Conservation (phyloP, 2,329 filamentous ascomycete species). For the Penicillium decumbens region DNA sequence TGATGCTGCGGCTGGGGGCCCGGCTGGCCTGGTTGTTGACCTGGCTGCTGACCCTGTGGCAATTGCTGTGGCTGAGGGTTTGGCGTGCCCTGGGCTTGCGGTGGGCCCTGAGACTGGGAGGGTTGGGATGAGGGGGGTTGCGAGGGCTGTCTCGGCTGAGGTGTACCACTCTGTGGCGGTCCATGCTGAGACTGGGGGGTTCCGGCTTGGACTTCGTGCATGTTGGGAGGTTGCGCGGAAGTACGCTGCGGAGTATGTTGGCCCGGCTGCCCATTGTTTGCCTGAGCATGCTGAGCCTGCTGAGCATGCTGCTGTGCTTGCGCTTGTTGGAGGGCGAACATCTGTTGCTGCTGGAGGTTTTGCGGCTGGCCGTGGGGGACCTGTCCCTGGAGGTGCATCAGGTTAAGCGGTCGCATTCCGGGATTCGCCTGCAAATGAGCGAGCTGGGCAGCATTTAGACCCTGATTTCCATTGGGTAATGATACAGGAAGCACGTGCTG, state of each 20-base stretch:
- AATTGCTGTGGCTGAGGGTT: slow-evolving; percentile 35
- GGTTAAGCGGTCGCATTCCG: slow-evolving; percentile 38
- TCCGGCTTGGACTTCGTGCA: slow-evolving; percentile 40
- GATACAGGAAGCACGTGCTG: slow-evolving; percentile 37
- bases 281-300: slow-evolving; percentile 20
- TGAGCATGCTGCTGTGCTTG: slow-evolving; percentile 25
- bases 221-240: slow-evolving; percentile 40
- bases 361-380: slow-evolving; percentile 40
- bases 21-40: slow-evolving; percentile 25
- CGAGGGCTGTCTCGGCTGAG: slow-evolving; percentile 32
- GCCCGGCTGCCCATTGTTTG: slow-evolving; percentile 21
- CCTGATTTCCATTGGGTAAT: slow-evolving; percentile 41
- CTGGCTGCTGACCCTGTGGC: slow-evolving; percentile 36
- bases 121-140: slow-evolving; percentile 34
- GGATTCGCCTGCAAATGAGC: slow-evolving; percentile 43
- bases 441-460: slow-evolving; percentile 40
- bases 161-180: slow-evolving; percentile 37
- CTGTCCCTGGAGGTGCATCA: slow-evolving; percentile 42
- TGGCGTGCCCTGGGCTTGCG: slow-evolving; percentile 35
- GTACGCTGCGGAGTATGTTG: slow-evolving; percentile 39
- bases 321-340: slow-evolving; percentile 17
- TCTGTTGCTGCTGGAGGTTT: slow-evolving; percentile 43
- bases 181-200: slow-evolving; percentile 45
- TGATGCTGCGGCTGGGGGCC: slow-evolving; percentile 33
- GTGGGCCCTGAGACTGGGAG: slow-evolving; percentile 33